Conservation (phyloP, 306 rosid species). For the Bauhinia variegata region DNA sequence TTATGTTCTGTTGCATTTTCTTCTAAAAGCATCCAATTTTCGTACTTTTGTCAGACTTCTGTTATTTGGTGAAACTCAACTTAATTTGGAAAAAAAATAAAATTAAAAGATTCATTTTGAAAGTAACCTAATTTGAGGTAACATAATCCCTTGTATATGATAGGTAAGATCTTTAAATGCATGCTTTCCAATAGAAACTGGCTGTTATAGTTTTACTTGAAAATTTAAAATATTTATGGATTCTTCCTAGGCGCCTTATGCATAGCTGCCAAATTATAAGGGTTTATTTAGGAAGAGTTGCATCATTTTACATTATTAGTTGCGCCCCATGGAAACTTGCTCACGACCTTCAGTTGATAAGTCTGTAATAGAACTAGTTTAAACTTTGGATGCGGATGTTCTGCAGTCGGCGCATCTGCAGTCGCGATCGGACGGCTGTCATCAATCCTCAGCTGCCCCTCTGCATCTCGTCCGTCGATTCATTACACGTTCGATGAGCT, state of each 20-base stretch:
- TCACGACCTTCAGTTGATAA: neutral
- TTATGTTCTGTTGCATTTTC: neutral
- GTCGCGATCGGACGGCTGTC: too few relatives aligned
- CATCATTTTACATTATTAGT: neutral
- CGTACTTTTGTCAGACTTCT: constrained; percentile 16
- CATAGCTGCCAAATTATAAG: neutral
- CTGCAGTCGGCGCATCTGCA: too few relatives aligned
- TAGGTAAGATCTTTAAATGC: neutral
- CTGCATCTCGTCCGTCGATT: too few relatives aligned
- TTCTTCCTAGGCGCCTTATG: neutral
- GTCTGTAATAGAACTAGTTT: neutral
- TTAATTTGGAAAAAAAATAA: constrained; percentile 1
- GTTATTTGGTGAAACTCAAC: constrained; percentile 10
- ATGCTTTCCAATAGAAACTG: neutral
- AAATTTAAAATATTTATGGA: neutral
- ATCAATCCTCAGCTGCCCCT: too few relatives aligned
- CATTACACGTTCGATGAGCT: too few relatives aligned
- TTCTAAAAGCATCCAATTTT: constrained; percentile 4
- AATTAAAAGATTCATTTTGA: neutral
- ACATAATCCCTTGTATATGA: neutral
- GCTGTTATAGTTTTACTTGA: neutral
- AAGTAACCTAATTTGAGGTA: neutral
- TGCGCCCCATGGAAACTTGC: neutral
- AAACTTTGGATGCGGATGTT: too few relatives aligned
- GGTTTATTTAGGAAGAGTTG: neutral